These are phyloP conservation scores for Tetrapisispora iriomotensis DNA, from an alignment of 805 yeast species.

Conservation along the genomic window DNA sequence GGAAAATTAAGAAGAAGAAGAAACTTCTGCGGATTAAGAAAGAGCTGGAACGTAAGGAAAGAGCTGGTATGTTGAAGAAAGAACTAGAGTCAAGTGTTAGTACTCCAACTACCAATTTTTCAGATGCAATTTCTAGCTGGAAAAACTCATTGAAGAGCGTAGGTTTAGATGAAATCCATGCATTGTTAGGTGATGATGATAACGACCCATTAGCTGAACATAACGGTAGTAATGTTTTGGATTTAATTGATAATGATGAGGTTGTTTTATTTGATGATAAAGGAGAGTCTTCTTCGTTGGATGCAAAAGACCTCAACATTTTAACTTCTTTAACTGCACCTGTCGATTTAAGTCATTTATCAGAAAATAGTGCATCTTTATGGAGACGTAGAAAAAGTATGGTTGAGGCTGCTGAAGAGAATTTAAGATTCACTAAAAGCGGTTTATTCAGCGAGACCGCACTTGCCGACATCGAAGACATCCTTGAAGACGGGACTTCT, in stretches of 20 bases:
- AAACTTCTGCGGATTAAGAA: slow-evolving; percentile 24
- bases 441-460: slow-evolving; percentile 72
- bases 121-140: slow-evolving; percentile 2
- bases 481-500: slow-evolving; percentile 15
- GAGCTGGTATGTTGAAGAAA: slow-evolving; percentile 8
- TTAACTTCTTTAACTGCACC: slow-evolving; percentile 29
- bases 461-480: slow-evolving; percentile 63
- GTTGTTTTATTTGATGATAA: slow-evolving; percentile 5
- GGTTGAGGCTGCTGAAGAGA: slow-evolving; percentile 69
- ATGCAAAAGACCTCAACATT: slow-evolving; percentile 22
- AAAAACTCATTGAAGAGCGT: slow-evolving; percentile 22
- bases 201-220: slow-evolving; percentile 13
- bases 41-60: slow-evolving; percentile 25
- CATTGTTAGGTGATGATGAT: slow-evolving; percentile 21
- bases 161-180: slow-evolving; percentile 26
- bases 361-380: slow-evolving; percentile 19
- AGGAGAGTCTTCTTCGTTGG: background rate
- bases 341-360: slow-evolving; percentile 17
- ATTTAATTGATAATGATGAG: background rate
- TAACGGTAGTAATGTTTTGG: slow-evolving; percentile 2
- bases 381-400: slow-evolving; percentile 54
- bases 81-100: background rate
- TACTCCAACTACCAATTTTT: background rate
- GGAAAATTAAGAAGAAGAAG: slow-evolving; percentile 27
- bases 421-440: slow-evolving; percentile 60